A percentile compares a stretch with the other conserved stretches of the same genome.
Evolutionary conservation across 768 basidiomycete genomes (phyloP).

Genomic region (Holtermanniella nyarrowii): DNA sequence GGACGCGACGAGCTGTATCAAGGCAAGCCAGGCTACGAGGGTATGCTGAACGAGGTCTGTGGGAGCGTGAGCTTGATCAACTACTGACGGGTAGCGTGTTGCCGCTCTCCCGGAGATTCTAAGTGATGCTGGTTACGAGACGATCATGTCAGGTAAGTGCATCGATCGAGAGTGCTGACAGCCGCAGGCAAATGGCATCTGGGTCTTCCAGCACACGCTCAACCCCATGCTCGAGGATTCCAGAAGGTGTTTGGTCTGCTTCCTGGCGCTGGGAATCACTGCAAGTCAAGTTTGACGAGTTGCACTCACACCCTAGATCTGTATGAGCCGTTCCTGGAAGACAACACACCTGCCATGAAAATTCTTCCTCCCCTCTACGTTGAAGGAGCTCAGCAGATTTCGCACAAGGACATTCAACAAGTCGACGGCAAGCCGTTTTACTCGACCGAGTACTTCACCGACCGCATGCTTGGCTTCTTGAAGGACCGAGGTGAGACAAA

Average conservation of each 20-base stretch:
- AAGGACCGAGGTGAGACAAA: constrained; percentile 14
- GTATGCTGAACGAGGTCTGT: constrained; percentile 26
- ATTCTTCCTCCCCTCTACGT: constrained; percentile 23
- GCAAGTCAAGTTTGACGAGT: constrained; percentile 6
- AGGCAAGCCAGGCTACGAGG: constrained; percentile 22
- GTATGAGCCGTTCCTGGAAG: constrained; percentile 19
- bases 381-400: constrained; percentile 18
- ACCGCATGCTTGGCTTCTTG: constrained; percentile 14
- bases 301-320: constrained; percentile 7
- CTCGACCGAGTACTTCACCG: constrained; percentile 23
- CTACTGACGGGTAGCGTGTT: constrained; percentile 3
- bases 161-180: not conserved
- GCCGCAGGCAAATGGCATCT: constrained; percentile 39
- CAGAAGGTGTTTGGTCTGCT: constrained; percentile 27
- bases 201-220: constrained; percentile 24
- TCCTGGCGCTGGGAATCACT: constrained; percentile 29
- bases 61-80: not conserved
- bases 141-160: constrained; percentile 13
- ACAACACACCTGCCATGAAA: constrained; percentile 23
- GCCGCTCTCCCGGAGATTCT: constrained; percentile 34
- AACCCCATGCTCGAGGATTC: constrained; percentile 22
- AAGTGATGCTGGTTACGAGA: constrained; percentile 30
- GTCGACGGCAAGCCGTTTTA: constrained; percentile 15
- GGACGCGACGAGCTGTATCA: constrained; percentile 21
- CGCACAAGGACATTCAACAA: constrained; percentile 19